A percentile compares a stretch with the other conserved stretches of the same genome.
phyloP scores from a whole-genome alignment of 164 flowering plant species.

The Hamamelis virginiana region DNA sequence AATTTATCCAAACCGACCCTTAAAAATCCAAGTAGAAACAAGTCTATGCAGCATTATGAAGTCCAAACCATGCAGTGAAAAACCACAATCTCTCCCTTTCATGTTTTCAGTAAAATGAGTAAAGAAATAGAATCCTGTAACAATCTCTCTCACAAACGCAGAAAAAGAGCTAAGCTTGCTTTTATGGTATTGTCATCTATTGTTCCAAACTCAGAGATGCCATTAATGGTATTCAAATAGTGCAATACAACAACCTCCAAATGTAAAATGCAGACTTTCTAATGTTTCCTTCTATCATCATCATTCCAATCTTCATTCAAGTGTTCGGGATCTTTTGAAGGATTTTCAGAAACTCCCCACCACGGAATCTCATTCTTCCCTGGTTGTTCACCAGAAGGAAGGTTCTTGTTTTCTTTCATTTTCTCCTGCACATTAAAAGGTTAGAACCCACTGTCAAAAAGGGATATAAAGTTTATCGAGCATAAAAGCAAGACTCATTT shows the following conservation, averaged over 20 bases:
- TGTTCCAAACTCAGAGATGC: neutral
- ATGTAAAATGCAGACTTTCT: neutral
- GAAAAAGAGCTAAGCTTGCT: too few species aligned
- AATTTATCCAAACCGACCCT: too few species aligned
- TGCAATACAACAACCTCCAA: neutral
- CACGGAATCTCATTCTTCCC: conserved; percentile 34
- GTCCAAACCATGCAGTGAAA: too few species aligned
- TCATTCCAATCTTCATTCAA: conserved; percentile 34
- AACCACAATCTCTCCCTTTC: too few species aligned
- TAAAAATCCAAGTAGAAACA: too few species aligned
- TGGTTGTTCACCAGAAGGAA: conserved; percentile 48
- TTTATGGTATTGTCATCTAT: neutral
- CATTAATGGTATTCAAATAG: neutral
- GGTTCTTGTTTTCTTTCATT: conserved; percentile 22
- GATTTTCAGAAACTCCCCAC: conserved; percentile 38
- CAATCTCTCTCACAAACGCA: too few species aligned
- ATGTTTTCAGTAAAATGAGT: too few species aligned
- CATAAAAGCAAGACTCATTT: neutral
- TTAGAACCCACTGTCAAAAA: conserved; percentile 5
- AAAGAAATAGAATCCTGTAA: too few species aligned
- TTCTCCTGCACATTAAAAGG: conserved; percentile 25
- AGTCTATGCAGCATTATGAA: too few species aligned
- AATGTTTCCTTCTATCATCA: conserved; percentile 26
- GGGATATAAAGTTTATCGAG: neutral
- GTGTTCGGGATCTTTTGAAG: conserved; percentile 28